Base-by-base conservation (phyloP, 495 filamentous ascomycete species). In the Penicillium bialowiezense region DNA sequence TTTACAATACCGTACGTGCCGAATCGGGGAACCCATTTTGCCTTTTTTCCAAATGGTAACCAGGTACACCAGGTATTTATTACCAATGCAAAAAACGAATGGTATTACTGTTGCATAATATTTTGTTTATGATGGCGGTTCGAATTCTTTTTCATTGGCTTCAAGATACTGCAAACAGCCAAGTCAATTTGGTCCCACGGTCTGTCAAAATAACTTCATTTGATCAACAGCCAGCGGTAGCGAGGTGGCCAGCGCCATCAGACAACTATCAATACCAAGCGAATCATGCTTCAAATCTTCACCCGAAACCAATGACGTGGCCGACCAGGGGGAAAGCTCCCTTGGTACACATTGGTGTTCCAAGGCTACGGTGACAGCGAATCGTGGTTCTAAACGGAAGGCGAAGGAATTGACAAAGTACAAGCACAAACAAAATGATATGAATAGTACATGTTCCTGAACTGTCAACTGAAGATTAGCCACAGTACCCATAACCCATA, bases 271-370 rank as follows among this genome's bases (percentile, higher is more conserved):
- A 34, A 45, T 26, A 44, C 17, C 12, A 39, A 5, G 41, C 26
- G 26, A 31, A 48, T 39, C 26, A 45, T 13, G 32, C 18, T 36
- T 23, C 21, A 44, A 41, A 35, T 36, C 19, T 48, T 26, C 23
- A 56, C 55, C 40, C 48, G 44, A 55, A 55, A 59, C 52, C 23
- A 40, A 55, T 59, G 52, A 59, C 52, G 56, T 44, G 56, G 52
- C 56, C 34, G 35, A 12, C 20, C 32, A 35, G 41, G 24, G 31
- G 43, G 32, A 6, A 38, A 32, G 29, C 20, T 33, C 28, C 26
- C 43, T 44, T 21, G 44, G 32, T 41, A 23, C 44, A 33, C 20
- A n/a, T 42, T 34, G 12, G 24, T 50, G 40, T 12, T 18, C 24
- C 40, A 29, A 41, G 24, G 40, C 40, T 7, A 41, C 4, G 24